These are phyloP conservation scores for Tulasnella sp. DNA, from an alignment of 768 basidiomycete species.

Conservation along the genomic window DNA sequence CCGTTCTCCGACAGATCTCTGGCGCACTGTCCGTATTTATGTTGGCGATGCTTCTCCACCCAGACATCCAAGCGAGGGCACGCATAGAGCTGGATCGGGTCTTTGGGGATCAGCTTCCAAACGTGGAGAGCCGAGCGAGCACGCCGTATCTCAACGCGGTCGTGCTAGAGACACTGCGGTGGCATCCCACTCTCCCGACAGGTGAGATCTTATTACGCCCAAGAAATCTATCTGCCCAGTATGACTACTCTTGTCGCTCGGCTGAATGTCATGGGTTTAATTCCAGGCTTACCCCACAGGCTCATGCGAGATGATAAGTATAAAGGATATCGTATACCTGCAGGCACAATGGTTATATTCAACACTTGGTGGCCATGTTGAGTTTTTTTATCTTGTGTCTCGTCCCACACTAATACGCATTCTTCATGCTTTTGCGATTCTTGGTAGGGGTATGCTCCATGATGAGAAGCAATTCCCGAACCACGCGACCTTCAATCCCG, in stretches of 20 bases:
- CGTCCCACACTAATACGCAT: background rate
- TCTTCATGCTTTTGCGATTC: background rate
- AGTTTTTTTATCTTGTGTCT: background rate
- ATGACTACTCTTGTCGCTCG: too few species aligned
- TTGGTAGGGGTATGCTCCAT: constrained; percentile 5
- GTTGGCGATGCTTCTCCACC: constrained; percentile 14
- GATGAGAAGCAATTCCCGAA: constrained; percentile 1
- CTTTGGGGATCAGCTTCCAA: constrained; percentile 1
- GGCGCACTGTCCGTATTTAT: constrained; percentile 10
- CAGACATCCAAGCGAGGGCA: background rate
- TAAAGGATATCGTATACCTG: constrained; percentile 14
- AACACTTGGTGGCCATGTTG: constrained; percentile 13
- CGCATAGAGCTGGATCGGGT: constrained; percentile 7
- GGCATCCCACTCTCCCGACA: constrained; percentile 29
- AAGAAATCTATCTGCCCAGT: too few species aligned
- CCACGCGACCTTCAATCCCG: background rate
- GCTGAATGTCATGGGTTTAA: background rate
- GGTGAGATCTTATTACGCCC: constrained; percentile 27
- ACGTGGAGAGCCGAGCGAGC: background rate
- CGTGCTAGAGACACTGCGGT: background rate
- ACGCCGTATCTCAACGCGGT: constrained; percentile 12
- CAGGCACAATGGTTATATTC: constrained; percentile 2
- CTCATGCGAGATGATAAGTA: constrained; percentile 14
- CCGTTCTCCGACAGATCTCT: background rate
- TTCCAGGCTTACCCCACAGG: constrained; percentile 10